phyloP scores from a whole-genome alignment of 2,329 filamentous ascomycete species.

The Colletotrichum tropicicola region DNA sequence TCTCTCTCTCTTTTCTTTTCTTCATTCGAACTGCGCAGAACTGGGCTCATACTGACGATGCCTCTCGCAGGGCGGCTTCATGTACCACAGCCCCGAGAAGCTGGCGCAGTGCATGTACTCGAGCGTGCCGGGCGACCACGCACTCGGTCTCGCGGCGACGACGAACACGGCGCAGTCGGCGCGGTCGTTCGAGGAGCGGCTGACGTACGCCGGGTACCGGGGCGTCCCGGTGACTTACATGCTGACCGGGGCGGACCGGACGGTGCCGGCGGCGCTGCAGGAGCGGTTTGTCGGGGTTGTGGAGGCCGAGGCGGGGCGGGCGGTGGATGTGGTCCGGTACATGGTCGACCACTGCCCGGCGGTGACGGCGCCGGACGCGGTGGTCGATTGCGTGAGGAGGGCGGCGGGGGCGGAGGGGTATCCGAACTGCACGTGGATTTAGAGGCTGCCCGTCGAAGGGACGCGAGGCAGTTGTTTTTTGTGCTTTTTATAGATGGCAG shows the following conservation, averaged over 20 bases:
- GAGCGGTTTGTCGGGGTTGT: background rate
- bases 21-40: no score
- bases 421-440: background rate
- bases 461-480: background rate
- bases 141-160: background rate
- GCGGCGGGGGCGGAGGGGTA: background rate
- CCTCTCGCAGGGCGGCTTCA: background rate
- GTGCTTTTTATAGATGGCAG: background rate
- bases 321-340: conserved; percentile 7
- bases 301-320: conserved; percentile 6
- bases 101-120: background rate
- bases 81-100: background rate
- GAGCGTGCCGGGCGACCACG: background rate
- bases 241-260: background rate
- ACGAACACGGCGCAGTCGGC: background rate
- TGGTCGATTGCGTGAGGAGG: background rate
- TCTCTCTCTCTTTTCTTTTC: no score
- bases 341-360: conserved; percentile 10
- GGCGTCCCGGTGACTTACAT: background rate
- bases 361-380: background rate
- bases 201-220: background rate
- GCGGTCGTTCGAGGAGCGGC: background rate
- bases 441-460: background rate
- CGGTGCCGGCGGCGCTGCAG: background rate
- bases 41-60: background rate